Evolutionary conservation across 2,329 filamentous ascomycete species (phyloP), one percentile per base, ranked within the genome.

Genomic region (Purpureocillium takamizusanense): DNA sequence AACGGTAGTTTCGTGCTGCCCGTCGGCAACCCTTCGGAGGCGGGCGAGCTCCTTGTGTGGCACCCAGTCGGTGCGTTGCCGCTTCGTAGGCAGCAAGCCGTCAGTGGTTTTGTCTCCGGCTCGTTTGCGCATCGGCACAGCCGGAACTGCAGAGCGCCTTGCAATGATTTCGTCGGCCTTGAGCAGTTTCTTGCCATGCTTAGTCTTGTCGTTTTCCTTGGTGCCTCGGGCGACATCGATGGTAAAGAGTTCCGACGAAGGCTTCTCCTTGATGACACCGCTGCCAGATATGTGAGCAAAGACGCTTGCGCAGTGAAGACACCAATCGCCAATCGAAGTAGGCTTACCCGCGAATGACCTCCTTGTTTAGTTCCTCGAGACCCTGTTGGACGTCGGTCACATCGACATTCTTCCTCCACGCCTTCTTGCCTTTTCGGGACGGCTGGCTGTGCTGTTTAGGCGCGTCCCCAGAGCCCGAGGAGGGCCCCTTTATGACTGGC

Each of bases 351-450:
- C 82, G 76, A 49, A 94, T 92, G 44, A 95, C 83, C 67, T 97
- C 85, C 42, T 94, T 83, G 53, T 92, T 87, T 48, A 94, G 69
- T 54, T 84, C 74, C 46, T 88, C 82, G 27, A 98, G 76, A 43
- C 92, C 92, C 38, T 83, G 67, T 52, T 90, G 76, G 18, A 98
- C 77, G 45, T 94, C 82, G 21, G 86, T 83, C 45, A 97, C 77
- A 63, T 98, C 87, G 61, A 98, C 87, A 66, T 98, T 95, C 63
- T 97, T 98, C 56, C 92, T 78, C 92, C 92, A 98, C 25, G 92
- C 90, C 68, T 94, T 97, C 66, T 97, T 97, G 52, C 94, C 92
- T 61, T 98, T 98, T 57, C 92, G 76, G 5, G 90, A 97, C 18
- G 88, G 78, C 62, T 98, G 92, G 46, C 78, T 88, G 64, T 83